Evolutionary conservation across 2,329 filamentous ascomycete species (phyloP), one percentile per base, ranked within the genome.

Genomic region (Aspergillus phoenicis): DNA sequence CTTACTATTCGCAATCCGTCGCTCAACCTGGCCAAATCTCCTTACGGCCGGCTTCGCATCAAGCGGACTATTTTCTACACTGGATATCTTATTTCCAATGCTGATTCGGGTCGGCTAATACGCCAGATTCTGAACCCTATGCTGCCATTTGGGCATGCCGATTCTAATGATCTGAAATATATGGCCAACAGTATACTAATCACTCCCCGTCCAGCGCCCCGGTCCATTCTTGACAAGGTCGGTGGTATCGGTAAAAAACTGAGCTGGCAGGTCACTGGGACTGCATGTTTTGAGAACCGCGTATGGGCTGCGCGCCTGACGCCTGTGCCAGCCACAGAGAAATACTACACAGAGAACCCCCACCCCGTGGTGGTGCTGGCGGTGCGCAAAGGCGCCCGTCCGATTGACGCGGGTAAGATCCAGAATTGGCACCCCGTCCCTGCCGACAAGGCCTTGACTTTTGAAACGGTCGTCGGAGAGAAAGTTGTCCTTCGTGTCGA

Each of bases 131-230:
- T 80, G 62, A 72, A 70, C n/a, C 87, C 88, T 30, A 77, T 87
- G 55, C 80, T 91, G 20, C 89, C 89, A 4, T 71, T 81, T 4
- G 83, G 84, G 60, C 79, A 87, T 57, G 82, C 87, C 28, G 87
- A 90, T 52, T 77, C 77, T 54, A 83, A 85, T 56, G 91, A 96
- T 55, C 80, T 97, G 65, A 92, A 91, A 65, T 86, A 88, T 63
- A 88, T 97, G 69, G 93, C 89, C 49, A 97, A 96, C 77, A 94
- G 89, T 76, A 93, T 99, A 68, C 84, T 97, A 70, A 98, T 99
- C 72, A 90, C 89, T 39, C 89, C 92, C 1, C 88, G 90, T 10
- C 87, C 90, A 0, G 91, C 90, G 53, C 87, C 90, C 2, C 82
- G 84, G 54, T 85, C 83, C 65, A 89, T 96, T 22, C 80, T 97